These are phyloP conservation scores for Pulveroboletus sp. DNA, from an alignment of 1,284 basidiomycete genomes.

Conservation along the genomic window DNA sequence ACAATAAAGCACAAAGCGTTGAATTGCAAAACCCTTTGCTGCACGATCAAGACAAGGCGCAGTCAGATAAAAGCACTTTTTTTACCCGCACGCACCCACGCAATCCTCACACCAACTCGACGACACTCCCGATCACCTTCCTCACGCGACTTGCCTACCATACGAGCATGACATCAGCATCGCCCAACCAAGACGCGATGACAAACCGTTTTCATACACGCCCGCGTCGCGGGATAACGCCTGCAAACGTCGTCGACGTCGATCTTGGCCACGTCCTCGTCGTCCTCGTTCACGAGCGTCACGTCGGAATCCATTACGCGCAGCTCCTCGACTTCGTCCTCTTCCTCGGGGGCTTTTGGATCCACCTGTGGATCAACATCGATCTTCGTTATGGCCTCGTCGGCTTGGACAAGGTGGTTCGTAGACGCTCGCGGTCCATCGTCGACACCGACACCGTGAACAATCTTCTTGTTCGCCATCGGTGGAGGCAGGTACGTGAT, in stretches of 20 bases:
- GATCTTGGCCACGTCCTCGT: conserved; percentile 13
- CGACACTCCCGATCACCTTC: conserved; percentile 13
- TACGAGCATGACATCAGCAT: neutral
- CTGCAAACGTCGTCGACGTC: conserved; percentile 22
- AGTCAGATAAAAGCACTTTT: no score
- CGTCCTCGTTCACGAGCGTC: conserved; percentile 34
- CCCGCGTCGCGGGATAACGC: conserved; percentile 21
- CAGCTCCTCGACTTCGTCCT: conserved; percentile 2
- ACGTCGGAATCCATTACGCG: conserved; percentile 29
- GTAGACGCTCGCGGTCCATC: neutral
- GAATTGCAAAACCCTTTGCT: no score
- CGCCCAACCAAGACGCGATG: neutral
- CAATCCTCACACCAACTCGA: conserved; percentile 13
- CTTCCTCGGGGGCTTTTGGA: neutral
- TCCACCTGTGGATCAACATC: no score
- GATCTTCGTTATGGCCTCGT: neutral
- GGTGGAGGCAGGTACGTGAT: conserved; percentile 52
- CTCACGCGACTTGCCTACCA: conserved; percentile 22
- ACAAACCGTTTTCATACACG: conserved; percentile 30
- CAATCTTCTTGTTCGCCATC: conserved; percentile 6
- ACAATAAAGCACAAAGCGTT: no score
- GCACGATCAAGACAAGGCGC: no score
- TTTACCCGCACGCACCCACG: no score
- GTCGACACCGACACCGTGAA: neutral
- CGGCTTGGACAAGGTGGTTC: neutral